Base-by-base conservation (phyloP, 495 filamentous ascomycete species). In the Usnea hakonensis region DNA sequence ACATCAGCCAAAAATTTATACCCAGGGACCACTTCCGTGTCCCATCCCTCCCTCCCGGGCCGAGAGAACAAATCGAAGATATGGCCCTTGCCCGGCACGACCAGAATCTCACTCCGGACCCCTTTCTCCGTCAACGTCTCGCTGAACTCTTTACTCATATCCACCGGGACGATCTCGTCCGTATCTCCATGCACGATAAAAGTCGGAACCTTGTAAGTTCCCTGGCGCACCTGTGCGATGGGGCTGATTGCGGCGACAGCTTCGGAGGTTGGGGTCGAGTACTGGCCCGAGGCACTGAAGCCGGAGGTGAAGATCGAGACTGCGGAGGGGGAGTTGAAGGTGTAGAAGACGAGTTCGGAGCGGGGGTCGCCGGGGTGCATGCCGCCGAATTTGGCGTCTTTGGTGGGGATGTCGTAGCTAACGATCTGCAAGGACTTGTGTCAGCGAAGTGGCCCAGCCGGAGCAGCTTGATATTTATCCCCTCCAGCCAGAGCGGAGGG, bases 121-220 rank as follows among this genome's bases (percentile, higher is more conserved):
- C 58, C 44, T 13, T 19, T 26, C 8, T 28, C 58, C 16, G 30
- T n/a, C 44, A 60, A 50, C 23, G 41, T 43, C 35, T 60, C 23
- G 11, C 17, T 19, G 14, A 60, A 52, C 13, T 60, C 58, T 6
- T 19, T n/a, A 10, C 40, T 33, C 58, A 60, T 60, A 13, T 14
- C 17, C 9, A 28, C 11, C 19, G 75, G 73, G 16, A 74, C 66
- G 28, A 77, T 40, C 58, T 78, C 77, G 57, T 82, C 79, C 11
- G 46, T 40, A 3, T 66, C 73, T 10, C 77, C 76, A 55, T 79
- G 75, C 16, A 82, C 68, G 9, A 81, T 30, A 70, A 75, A 78
- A 0, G 77, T 79, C 8, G 77, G 77, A 44, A 67, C 71, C 1
- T 64, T 28, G 57, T 77, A 79, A 17, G 66, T 66, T 17, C 75